Base-by-base conservation (phyloP, 305 asterid genomes). In the Petunia hybrid region DNA sequence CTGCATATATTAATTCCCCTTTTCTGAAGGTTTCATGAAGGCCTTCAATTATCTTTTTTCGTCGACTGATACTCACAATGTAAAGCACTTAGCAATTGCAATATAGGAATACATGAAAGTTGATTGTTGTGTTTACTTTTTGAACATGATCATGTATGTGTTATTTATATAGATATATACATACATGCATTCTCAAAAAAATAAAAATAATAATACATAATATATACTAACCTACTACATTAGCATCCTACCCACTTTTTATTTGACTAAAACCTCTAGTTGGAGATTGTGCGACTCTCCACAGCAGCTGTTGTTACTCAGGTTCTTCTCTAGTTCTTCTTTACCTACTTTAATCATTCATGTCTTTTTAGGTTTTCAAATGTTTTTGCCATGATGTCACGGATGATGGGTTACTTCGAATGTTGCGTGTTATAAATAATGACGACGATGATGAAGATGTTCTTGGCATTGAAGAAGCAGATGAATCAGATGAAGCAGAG, bases 401-500 rank as follows among this genome's bases (percentile, higher is more conserved):
- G 0, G 98, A 94, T 38, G 98, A 93, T 83, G 99, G 97, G 46
- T 84, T 96, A 82, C 86, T 86, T 77, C 90, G 95, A 76, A 96
- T 96, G 98, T 70, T 96, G 89, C 85, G 97, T 80, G 97, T 96
- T 83, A 90, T 96, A 43, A 96, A 91, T 14, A 87, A 76, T 1
- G 98, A 91, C 8, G 96, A 84, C 40, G 89, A 66, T 6, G 94
- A 89, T 69, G 93, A 95, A 46, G 97, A 92, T 85, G 82, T 91
- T 80, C 97, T 92, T 82, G 98, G 85, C 71, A 91, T 92, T 83
- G 99, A 93, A 89, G 97, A 93, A 83, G 93, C 88, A 65, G 94
- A 91, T 81, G 98, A 94, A 82, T 89, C 97, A 66, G 97, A 95
- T 85, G 97, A 90, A 84, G 91, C 92, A 2, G 98, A 93, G 90